Conservation (phyloP, 1,284 basidiomycete species). For the Ustilago hordei region DNA sequence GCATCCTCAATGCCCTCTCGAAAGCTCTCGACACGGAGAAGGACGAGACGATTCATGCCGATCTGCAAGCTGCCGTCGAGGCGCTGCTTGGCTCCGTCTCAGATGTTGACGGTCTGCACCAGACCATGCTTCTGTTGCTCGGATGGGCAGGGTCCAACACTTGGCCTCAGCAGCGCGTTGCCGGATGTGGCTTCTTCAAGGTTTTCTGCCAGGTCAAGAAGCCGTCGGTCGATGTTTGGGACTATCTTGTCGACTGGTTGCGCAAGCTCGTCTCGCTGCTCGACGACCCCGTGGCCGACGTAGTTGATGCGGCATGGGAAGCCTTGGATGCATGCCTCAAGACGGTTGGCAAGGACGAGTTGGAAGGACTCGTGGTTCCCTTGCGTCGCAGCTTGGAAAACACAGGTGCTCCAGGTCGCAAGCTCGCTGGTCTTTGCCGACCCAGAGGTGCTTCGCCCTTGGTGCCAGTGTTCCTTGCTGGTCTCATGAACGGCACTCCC, state of each 20-base stretch:
- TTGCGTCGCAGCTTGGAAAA: constrained; percentile 89
- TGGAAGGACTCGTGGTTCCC: constrained; percentile 77
- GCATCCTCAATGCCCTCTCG: constrained; percentile 64
- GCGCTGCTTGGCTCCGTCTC: constrained; percentile 58
- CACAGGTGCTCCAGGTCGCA: constrained; percentile 81
- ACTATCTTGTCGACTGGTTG: constrained; percentile 92
- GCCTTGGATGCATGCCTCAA: constrained; percentile 91
- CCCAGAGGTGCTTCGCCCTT: constrained; percentile 89
- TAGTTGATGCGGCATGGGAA: constrained; percentile 85
- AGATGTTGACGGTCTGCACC: constrained; percentile 64
- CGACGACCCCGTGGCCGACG: constrained; percentile 80
- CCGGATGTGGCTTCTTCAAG: constrained; percentile 60
- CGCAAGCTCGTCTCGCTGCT: constrained; percentile 88
- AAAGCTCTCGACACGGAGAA: constrained; percentile 58
- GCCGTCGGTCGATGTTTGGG: constrained; percentile 52
- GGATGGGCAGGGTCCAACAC: constrained; percentile 62
- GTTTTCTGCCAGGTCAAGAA: constrained; percentile 62
- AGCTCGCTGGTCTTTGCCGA: constrained; percentile 87
- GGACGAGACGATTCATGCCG: constrained; percentile 49
- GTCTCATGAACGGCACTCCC: constrained; percentile 73
- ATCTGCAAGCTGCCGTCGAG: constrained; percentile 50
- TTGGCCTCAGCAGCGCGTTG: constrained; percentile 50
- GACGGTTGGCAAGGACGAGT: constrained; percentile 89
- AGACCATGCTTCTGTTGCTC: constrained; percentile 67
- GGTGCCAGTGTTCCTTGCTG: constrained; percentile 89